Evolutionary conservation across 257 asterid genomes (phyloP), one percentile per base, ranked within the genome.

Genomic region (Phtheirospermum japonicum): DNA sequence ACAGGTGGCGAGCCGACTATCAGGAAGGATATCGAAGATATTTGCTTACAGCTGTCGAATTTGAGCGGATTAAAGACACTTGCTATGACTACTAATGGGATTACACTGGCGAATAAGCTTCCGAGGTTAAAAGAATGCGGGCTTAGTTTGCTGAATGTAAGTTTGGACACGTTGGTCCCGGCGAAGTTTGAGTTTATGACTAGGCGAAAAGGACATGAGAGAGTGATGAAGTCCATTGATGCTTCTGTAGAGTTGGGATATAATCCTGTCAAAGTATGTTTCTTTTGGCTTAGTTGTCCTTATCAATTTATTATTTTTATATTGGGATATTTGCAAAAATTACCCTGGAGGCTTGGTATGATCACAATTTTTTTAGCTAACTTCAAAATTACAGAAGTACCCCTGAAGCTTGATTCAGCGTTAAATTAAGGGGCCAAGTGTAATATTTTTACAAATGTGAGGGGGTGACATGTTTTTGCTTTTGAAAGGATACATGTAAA

Each of bases 1-100:
- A 93, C 97, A 70, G 97, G 99, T 50, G 99, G 99, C 48, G 99
- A 93, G 70, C 97, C 97, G 6, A 76, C 95, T 9, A 59, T 89
- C 71, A 76, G 95, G 76, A 93, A 85, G 74, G 97, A 89, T 63
- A 76, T 93, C 40, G 99, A 87, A 63, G 96, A 89, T 55, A 80
- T 89, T 60, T 93, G 99, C 83, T 77, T 62, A 6, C 79, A 70
- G 65, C 67, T 93, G 51, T 89, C 99, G 16, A 83, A 62, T 39
- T 74, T 93, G 63, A 79, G 67, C 58, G 97, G 99, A 49, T 75
- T 89, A 11, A 89, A 81, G 70, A 77, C 94, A 19, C 80, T 93
- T 74, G 96, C 95, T 18, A 83, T 93, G 79, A 93, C 99, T 31
- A 93, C 97, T 14, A 93, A 93, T 71, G 99, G 99, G 69, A 76